Base-by-base conservation (phyloP, 2,329 filamentous ascomycete species). In the Microascus cirrosus region DNA sequence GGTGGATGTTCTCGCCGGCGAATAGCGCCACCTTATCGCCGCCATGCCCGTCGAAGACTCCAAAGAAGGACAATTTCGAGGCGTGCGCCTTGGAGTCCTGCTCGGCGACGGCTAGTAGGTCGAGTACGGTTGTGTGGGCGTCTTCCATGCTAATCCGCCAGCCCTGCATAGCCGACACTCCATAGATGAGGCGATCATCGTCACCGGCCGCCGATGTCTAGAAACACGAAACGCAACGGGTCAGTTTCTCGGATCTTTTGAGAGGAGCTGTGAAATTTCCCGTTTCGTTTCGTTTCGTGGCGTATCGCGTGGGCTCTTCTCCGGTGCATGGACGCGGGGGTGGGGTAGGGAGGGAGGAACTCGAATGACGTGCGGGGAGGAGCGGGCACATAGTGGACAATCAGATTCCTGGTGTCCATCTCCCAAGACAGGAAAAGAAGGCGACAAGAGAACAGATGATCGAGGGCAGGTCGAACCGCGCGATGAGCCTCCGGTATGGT, bases 81-180 rank as follows among this genome's bases (percentile, higher is more conserved):
- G 85, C 77, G 65, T 86, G 81, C 56, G 84, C 83, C 65, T 86
- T 81, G 35, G 59, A 53, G 13, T 59, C 55, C 32, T 50, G 36
- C 58, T 85, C 70, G 60, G 70, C 70, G 59, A 73, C 67, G 59
- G 71, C 67, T 68, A 94, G 83, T 64, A 97, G 84, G 73, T 97
- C 90, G 70, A 99, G 87, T 56, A 97, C 77, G 58, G 89, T 83
- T 61, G 89, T 90, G 76, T 99, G 94, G 62, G 94, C 86, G 72
- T 99, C 94, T 74, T 99, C 94, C 94, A 99, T 99, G 79, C 90
- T 96, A 77, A 99, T 97, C 77, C 94, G 89, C 94, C 94, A 99
- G 79, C 94, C 94, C 76, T 99, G 94, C 94, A 99, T 99, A 74
- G 91, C 91, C 64, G 94, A 99, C 64, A 97, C 85, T 70, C 94